Percentiles rank a stretch among this genome's conserved stretches.
These are phyloP conservation scores for Boeremia lycopersici DNA, from an alignment of 2,329 filamentous ascomycete genomes.

Conservation along the genomic window DNA sequence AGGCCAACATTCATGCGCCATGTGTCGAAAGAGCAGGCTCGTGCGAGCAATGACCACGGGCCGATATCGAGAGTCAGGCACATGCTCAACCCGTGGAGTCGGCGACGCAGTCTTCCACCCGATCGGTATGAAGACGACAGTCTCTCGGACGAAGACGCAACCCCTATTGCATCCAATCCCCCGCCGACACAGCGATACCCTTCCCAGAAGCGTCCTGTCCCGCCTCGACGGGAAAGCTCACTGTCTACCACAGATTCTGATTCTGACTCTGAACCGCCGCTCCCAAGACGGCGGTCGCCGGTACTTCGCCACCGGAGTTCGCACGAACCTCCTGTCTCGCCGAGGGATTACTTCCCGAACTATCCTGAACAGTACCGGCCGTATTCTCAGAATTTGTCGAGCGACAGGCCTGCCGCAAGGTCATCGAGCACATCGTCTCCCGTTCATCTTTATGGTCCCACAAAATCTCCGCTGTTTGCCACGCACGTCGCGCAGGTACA, in stretches of 20 bases:
- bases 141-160: conserved; percentile 38
- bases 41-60: conserved; percentile 37
- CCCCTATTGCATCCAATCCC: conserved; percentile 33
- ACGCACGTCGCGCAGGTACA: conserved; percentile 52
- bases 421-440: conserved; percentile 26
- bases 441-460: conserved; percentile 51
- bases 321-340: conserved; percentile 50
- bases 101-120: conserved; percentile 33
- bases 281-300: conserved; percentile 32
- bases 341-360: conserved; percentile 47
- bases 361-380: conserved; percentile 41
- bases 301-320: conserved; percentile 49
- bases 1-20: conserved; percentile 52
- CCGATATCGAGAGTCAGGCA: conserved; percentile 42
- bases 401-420: conserved; percentile 21
- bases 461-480: conserved; percentile 54
- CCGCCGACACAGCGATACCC: conserved; percentile 30
- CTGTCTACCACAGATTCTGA: conserved; percentile 40
- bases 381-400: conserved; percentile 30
- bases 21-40: conserved; percentile 40
- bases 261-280: conserved; percentile 37
- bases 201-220: conserved; percentile 40
- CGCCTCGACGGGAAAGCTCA: conserved; percentile 43
- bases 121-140: conserved; percentile 38
- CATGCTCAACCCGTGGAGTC: conserved; percentile 43